Percentiles rank a stretch among this genome's conserved stretches.
phyloP scores from a whole-genome alignment of 257 asterid genomes.

The Fraxinus americana region DNA sequence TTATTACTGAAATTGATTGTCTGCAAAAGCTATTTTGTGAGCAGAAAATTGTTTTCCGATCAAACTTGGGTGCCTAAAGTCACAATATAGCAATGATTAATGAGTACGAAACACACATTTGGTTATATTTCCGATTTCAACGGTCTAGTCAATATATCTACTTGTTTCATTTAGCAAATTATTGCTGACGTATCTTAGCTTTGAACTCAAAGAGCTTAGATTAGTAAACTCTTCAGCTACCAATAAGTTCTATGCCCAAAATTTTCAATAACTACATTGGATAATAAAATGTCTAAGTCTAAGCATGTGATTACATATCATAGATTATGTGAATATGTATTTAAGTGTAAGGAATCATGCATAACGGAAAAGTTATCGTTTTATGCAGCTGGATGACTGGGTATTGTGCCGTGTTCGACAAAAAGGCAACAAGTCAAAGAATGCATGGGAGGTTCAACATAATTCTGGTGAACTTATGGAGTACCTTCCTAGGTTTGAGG shows the following conservation, averaged over 20 bases:
- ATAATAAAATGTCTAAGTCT: not conserved
- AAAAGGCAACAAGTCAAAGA: constrained; percentile 84
- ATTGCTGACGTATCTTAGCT: not conserved
- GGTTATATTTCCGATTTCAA: not conserved
- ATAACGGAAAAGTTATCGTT: not conserved
- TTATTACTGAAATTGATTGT: not conserved
- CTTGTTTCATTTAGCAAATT: not conserved
- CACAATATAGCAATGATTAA: not conserved
- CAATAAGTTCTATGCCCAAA: not conserved
- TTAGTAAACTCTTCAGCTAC: not conserved
- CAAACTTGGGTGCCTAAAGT: not conserved
- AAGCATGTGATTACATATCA: not conserved
- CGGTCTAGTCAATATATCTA: not conserved
- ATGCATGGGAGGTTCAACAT: constrained; percentile 20
- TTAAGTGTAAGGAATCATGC: not conserved
- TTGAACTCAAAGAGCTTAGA: not conserved
- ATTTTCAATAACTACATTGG: too few species aligned
- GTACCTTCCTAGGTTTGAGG: constrained; percentile 24
- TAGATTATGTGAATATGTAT: not conserved
- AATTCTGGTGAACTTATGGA: constrained; percentile 25
- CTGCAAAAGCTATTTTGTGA: not conserved
- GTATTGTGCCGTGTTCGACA: constrained; percentile 59
- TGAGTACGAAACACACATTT: not conserved
- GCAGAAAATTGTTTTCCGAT: not conserved
- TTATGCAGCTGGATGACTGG: constrained; percentile 71